phyloP scores from a whole-genome alignment of 371 early-diverging fungal species.

The Amoeboradix gromovi region DNA sequence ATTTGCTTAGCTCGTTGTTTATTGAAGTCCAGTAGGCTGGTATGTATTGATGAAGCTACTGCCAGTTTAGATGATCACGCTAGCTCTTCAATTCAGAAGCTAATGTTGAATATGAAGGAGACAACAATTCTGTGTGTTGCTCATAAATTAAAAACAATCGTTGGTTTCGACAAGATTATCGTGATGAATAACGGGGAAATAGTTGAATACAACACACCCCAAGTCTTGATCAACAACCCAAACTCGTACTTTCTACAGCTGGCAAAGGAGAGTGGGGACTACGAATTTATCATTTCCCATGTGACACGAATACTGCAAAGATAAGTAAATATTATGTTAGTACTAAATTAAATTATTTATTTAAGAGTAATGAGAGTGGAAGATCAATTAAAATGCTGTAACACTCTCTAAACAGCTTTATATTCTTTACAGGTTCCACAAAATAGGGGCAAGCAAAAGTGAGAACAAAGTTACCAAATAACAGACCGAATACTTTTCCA shows the following conservation, averaged over 20 bases:
- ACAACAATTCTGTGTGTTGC: constrained; percentile 18
- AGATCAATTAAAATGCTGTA: too few species aligned
- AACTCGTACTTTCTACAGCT: neutral
- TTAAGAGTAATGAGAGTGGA: too few species aligned
- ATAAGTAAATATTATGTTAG: too few species aligned
- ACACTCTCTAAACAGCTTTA: neutral
- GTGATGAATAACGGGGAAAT: constrained; percentile 21
- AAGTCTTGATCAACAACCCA: constrained; percentile 3
- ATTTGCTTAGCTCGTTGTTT: constrained; percentile 22
- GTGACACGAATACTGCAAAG: too few species aligned
- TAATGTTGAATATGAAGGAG: constrained; percentile 41
- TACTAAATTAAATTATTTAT: too few species aligned
- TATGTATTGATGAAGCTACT: constrained; percentile 26
- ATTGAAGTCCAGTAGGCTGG: constrained; percentile 12
- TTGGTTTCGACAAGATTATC: constrained; percentile 16
- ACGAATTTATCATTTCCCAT: neutral
- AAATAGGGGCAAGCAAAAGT: neutral
- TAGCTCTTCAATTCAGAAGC: constrained; percentile 40
- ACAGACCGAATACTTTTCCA: neutral
- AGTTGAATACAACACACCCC: constrained; percentile 31
- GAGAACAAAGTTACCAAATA: neutral
- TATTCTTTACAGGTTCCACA: neutral
- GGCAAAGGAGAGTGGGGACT: neutral
- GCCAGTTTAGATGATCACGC: constrained; percentile 23
- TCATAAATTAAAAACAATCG: constrained; percentile 11